Percentiles rank a stretch among this genome's conserved stretches.
phyloP scores from a whole-genome alignment of 2,329 filamentous ascomycete species.

The Trichoderma brevicompactum region DNA sequence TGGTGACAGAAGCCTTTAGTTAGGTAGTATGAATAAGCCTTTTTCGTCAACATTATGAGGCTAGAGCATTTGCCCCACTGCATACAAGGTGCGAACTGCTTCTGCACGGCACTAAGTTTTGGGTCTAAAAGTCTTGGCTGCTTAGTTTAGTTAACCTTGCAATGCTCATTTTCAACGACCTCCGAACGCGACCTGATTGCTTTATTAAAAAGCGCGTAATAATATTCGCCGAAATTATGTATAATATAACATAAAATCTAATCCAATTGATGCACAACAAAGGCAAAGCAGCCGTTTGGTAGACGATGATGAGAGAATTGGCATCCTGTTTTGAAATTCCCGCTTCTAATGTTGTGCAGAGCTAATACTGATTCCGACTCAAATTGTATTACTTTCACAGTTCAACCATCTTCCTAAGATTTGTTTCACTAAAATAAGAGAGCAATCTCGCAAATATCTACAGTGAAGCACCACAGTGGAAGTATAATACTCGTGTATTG shows the following conservation, averaged over 20 bases:
- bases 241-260: too few species aligned
- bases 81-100: background rate
- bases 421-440: background rate
- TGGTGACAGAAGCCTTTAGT: background rate
- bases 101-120: background rate
- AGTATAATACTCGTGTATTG: slow-evolving; percentile 5
- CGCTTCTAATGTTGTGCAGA: too few species aligned
- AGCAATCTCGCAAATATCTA: background rate
- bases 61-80: background rate
- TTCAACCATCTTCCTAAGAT: background rate
- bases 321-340: too few species aligned
- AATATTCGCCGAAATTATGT: too few species aligned
- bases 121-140: slow-evolving; percentile 12
- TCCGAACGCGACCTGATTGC: background rate
- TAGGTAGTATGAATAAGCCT: slow-evolving; percentile 14
- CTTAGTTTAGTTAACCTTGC: background rate
- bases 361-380: too few species aligned
- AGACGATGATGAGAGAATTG: too few species aligned
- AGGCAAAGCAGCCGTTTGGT: too few species aligned
- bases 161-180: background rate
- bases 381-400: background rate
- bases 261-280: too few species aligned
- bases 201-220: too few species aligned
- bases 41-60: background rate
- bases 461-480: background rate